phyloP scores from a whole-genome alignment of 306 rosid genomes.

The Cicer pinnatifidum region DNA sequence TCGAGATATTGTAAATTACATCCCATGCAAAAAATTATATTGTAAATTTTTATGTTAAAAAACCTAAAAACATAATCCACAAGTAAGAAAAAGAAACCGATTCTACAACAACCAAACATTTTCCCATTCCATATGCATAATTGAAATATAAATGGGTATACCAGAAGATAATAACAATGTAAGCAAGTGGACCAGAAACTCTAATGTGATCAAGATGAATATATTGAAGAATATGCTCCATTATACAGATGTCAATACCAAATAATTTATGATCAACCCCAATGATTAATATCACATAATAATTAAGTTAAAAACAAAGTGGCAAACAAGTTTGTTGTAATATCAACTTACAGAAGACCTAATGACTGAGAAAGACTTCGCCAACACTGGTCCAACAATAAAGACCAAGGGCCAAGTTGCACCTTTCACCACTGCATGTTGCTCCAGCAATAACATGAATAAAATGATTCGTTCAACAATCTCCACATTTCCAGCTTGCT shows the following conservation, averaged over 20 bases:
- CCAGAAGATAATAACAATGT: constrained; percentile 9
- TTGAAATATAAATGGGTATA: constrained; percentile 24
- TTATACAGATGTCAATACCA: constrained; percentile 22
- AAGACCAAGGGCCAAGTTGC: constrained; percentile 81
- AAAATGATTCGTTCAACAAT: constrained; percentile 59
- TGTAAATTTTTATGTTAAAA: neutral
- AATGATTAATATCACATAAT: constrained; percentile 22
- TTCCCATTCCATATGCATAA: constrained; percentile 23
- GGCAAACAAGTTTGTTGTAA: constrained; percentile 25
- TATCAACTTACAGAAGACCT: constrained; percentile 73
- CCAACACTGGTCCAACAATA: constrained; percentile 86
- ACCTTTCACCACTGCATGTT: constrained; percentile 66
- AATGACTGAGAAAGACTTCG: constrained; percentile 69
- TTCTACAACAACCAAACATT: constrained; percentile 6
- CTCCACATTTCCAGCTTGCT: constrained; percentile 56
- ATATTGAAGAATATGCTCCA: constrained; percentile 18
- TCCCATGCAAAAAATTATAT: too few species aligned
- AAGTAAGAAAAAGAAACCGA: constrained; percentile 20
- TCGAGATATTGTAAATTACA: constrained; percentile 16
- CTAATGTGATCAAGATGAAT: constrained; percentile 22
- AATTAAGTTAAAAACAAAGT: constrained; percentile 12
- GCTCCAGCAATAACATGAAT: constrained; percentile 71
- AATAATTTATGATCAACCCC: constrained; percentile 6
- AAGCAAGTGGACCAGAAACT: constrained; percentile 11
- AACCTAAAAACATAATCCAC: neutral